Conservation (phyloP, 805 yeast genomes). For the Wickerhamiella siamensis region DNA sequence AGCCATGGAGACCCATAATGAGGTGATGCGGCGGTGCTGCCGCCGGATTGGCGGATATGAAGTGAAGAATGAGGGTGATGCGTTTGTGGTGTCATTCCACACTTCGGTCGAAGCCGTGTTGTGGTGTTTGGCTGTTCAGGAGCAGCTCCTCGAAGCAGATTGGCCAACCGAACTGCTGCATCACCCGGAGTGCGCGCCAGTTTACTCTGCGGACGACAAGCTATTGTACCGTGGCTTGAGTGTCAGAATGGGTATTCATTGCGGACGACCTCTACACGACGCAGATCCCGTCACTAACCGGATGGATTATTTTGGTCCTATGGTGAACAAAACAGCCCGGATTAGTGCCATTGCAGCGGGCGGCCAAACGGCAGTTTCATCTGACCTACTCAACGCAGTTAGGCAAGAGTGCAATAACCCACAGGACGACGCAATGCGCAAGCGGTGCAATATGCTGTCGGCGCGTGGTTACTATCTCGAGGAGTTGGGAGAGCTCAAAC, state of each 20-base stretch:
- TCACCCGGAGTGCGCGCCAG: constrained; percentile 69
- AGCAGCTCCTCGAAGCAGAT: constrained; percentile 65
- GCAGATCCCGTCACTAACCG: constrained; percentile 86
- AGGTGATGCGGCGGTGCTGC: constrained; percentile 84
- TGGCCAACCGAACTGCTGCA: constrained; percentile 93
- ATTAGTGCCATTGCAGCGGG: constrained; percentile 94
- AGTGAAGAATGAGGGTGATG: constrained; percentile 98
- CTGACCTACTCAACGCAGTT: constrained; percentile 66
- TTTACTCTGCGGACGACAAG: constrained; percentile 42
- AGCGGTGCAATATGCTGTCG: constrained; percentile 26
- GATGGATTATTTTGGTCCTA: constrained; percentile 98
- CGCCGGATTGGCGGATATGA: constrained; percentile 94
- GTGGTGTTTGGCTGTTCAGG: constrained; percentile 92
- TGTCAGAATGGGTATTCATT: constrained; percentile 96
- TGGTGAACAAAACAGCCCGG: constrained; percentile 91
- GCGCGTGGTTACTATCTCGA: constrained; percentile 55
- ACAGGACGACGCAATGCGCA: constrained; percentile 26
- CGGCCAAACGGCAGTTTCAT: constrained; percentile 85
- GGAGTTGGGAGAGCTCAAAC: constrained; percentile 70
- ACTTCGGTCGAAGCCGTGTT: constrained; percentile 77
- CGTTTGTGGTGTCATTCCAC: constrained; percentile 94
- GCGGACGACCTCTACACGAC: constrained; percentile 97
- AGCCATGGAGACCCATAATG: constrained; percentile 87
- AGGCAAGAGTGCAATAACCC: constrained; percentile 30
- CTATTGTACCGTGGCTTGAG: constrained; percentile 74